Base-by-base conservation (phyloP, 2,329 filamentous ascomycete genomes). In the Mycosphaerella sp. region DNA sequence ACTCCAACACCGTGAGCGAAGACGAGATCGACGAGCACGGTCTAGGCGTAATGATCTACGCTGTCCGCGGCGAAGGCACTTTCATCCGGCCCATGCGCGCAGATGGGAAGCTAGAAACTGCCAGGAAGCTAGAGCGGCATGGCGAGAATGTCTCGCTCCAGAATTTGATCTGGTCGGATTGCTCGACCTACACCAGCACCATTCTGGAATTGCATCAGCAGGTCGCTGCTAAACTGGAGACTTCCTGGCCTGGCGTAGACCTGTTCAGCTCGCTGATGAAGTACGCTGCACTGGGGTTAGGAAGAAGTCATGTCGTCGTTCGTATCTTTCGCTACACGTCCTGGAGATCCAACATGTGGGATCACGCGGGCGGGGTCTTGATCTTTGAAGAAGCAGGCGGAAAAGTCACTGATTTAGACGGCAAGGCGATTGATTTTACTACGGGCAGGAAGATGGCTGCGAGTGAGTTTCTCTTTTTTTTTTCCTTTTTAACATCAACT, bases 241-340 rank as follows among this genome's bases (percentile, higher is more conserved):
- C 69, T 1, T 59, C 69, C 1, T 80, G 75, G 75, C 78, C 76
- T 0, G 70, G 70, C 4, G 76, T 75, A 2, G 70, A 79, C 48
- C 62, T 80, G 34, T 80, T 76, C 73, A 76, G 76, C 29, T 73
- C 76, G 51, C 76, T 80, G 61, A 74, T 81, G 71, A 74, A 64
- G 48, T 64, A 64, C 45, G 62, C 60, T 38, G 51, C 60, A 2
- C 55, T 64, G 2, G 62, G 62, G 6, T 50, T 62, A 3, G 62
- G 62, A 7, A 42, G 60, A 34, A 53, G 51, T 39, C 55, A 59
- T 29, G 17, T 64, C 10, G 59, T 60, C 11, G 53, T 64, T 10
- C 57, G 62, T 6, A 60, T 64, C 14, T 64, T 64, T 57, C 59
- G 59, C 31, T 61, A 55, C 34, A 53, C 52, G 1, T 61, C 56